Evolutionary conservation across 2,329 filamentous ascomycete species (phyloP), one percentile per base, ranked within the genome.

Genomic region (Sporothrix protearum): DNA sequence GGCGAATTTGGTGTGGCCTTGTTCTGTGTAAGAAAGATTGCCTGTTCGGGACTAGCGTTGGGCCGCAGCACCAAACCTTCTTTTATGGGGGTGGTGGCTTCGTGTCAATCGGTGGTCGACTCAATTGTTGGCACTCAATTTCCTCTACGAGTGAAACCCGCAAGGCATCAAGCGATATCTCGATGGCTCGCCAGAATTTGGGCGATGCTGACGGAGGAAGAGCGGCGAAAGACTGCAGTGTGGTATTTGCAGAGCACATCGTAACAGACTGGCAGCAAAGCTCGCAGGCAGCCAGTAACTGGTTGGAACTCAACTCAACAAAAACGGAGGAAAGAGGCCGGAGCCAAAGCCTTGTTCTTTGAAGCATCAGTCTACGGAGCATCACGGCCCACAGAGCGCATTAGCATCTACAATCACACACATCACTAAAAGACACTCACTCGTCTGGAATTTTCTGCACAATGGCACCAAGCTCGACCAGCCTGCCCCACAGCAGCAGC

Each of bases 1-100:
- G 59, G 59, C 59, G 36, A 42, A 47, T 6, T 66, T 25, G 39
- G 16, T 30, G 42, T 4, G 14, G 7, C 42, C 28, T 53, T 16
- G 25, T 30, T 30, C 16, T 55, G 33, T 68, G 64, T 53, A 36
- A 68, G n/a, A n/a, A n/a, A n/a, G n/a, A 22, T 68, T 55, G 49
- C 66, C 66, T 7, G 1, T 53, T 57, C 19, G 6, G 66, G 66
- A 42, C 22, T 68, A 68, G 66, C 66, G 47, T n/a, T 49, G 19
- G 49, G 9, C 47, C 66, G 49, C 49, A 55, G 47, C 49, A 42
- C 7, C 28, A 55, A 8, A 39, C 64, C n/a, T 67, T 51, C 16
- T 25, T 67, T 55, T 39, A 33, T 22, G 30, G 45, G 47, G 14
- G 14, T 5, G 9, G 10, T 19, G n/a, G 30, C n/a, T n/a, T n/a